Percentiles rank a stretch among this genome's conserved stretches.
These are phyloP conservation scores for Nakaseomyces nivariensis DNA, from an alignment of 1,139 yeast species.

Conservation along the genomic window DNA sequence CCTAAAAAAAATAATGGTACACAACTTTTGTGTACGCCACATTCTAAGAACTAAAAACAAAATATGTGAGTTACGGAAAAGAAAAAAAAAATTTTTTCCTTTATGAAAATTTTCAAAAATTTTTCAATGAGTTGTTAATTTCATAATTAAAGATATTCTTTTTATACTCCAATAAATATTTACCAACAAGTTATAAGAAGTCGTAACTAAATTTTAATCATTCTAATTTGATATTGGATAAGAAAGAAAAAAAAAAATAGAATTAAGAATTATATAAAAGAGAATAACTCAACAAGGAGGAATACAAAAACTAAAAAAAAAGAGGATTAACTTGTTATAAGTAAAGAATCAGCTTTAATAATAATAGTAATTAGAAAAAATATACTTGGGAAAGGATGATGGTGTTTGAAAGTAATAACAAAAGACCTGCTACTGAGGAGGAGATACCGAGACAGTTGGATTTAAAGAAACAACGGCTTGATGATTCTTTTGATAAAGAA, in stretches of 20 bases:
- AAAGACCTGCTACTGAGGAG: slow-evolving; percentile 19
- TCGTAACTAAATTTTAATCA: too few species aligned
- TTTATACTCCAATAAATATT: too few species aligned
- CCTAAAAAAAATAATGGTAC: background rate
- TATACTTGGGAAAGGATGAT: slow-evolving; percentile 16
- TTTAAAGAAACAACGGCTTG: slow-evolving; percentile 22
- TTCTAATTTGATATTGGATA: too few species aligned
- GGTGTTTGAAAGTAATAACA: slow-evolving; percentile 25
- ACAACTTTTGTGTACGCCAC: background rate
- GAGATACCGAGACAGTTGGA: slow-evolving; percentile 13
- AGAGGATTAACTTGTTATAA: background rate
- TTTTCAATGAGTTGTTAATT: too few species aligned
- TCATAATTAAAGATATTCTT: too few species aligned
- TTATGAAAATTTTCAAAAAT: too few species aligned
- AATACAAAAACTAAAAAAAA: background rate
- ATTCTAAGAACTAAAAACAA: background rate
- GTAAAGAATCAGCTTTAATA: background rate
- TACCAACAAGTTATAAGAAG: too few species aligned
- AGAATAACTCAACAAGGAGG: too few species aligned
- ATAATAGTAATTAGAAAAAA: background rate
- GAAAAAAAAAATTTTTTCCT: background rate
- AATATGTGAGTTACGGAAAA: too few species aligned
- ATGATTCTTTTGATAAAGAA: slow-evolving; percentile 5
- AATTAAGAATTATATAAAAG: too few species aligned
- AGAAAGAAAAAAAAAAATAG: too few species aligned